A percentile compares a stretch with the other conserved stretches of the same genome.
phyloP scores from a whole-genome alignment of 805 yeast species.

The Cyberlindnera japonica region DNA sequence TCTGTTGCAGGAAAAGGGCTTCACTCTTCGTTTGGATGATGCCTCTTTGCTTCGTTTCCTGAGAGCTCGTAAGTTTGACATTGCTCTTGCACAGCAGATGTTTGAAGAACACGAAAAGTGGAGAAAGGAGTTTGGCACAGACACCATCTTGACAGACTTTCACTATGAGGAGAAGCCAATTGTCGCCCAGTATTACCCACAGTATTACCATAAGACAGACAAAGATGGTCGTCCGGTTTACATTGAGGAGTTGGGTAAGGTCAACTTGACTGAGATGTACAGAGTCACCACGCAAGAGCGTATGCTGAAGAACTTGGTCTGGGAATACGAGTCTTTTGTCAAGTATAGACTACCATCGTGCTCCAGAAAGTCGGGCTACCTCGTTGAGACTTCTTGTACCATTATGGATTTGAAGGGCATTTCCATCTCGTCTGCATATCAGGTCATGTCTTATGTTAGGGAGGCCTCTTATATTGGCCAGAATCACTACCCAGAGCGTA shows the following conservation, averaged over 20 bases:
- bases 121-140: constrained; percentile 84
- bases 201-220: constrained; percentile 95
- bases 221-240: constrained; percentile 96
- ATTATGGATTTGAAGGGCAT: constrained; percentile 94
- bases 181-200: constrained; percentile 90
- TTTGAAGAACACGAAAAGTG: constrained; percentile 83
- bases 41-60: constrained; percentile 80
- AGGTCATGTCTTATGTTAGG: constrained; percentile 81
- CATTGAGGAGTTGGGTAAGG: constrained; percentile 89
- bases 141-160: constrained; percentile 83
- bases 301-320: constrained; percentile 91
- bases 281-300: constrained; percentile 93
- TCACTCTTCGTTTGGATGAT: constrained; percentile 77
- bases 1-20: constrained; percentile 60
- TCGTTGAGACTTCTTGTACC: constrained; percentile 95
- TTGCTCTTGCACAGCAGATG: constrained; percentile 77
- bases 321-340: constrained; percentile 95
- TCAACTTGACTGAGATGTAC: constrained; percentile 86
- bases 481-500: constrained; percentile 97
- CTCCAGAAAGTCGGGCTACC: constrained; percentile 70
- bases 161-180: constrained; percentile 88
- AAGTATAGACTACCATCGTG: constrained; percentile 88
- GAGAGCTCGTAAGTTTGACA: constrained; percentile 93
- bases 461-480: constrained; percentile 95
- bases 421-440: constrained; percentile 76